Percentiles rank a stretch among this genome's conserved stretches.
Conservation (phyloP, 106 monocot genomes). For the Ottelia alismoides region DNA sequence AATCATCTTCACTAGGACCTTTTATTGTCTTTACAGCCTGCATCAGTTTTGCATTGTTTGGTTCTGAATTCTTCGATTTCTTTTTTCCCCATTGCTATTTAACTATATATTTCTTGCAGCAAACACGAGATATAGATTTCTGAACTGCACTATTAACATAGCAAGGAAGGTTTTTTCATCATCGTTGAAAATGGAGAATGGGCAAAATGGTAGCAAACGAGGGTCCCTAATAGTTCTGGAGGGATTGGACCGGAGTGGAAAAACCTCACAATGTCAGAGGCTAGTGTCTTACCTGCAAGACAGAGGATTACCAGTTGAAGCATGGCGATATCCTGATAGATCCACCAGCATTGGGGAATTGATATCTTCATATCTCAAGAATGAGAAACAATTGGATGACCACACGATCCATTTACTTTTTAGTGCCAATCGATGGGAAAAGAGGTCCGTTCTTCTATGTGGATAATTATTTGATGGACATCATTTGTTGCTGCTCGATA, state of each 20-base stretch:
- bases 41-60: too few species aligned
- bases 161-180: too few species aligned
- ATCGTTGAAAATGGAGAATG: too few species aligned
- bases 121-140: too few species aligned
- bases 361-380: constrained; percentile 89
- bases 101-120: too few species aligned
- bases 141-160: too few species aligned
- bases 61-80: too few species aligned
- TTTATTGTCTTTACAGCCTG: too few species aligned
- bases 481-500: too few species aligned
- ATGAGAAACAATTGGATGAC: constrained; percentile 73
- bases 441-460: constrained; percentile 44
- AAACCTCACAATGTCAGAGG: constrained; percentile 61
- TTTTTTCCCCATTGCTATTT: too few species aligned
- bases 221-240: constrained; percentile 87
- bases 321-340: constrained; percentile 83
- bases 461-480: too few species aligned
- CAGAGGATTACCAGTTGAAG: constrained; percentile 52
- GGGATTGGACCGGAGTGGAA: constrained; percentile 93
- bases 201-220: constrained; percentile 11
- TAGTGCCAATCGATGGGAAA: constrained; percentile 98
- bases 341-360: constrained; percentile 55
- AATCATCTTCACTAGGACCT: too few species aligned
- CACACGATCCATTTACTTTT: constrained; percentile 81
- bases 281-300: constrained; percentile 47